phyloP scores from a whole-genome alignment of 768 basidiomycete species.

The Pleurotus djamor region DNA sequence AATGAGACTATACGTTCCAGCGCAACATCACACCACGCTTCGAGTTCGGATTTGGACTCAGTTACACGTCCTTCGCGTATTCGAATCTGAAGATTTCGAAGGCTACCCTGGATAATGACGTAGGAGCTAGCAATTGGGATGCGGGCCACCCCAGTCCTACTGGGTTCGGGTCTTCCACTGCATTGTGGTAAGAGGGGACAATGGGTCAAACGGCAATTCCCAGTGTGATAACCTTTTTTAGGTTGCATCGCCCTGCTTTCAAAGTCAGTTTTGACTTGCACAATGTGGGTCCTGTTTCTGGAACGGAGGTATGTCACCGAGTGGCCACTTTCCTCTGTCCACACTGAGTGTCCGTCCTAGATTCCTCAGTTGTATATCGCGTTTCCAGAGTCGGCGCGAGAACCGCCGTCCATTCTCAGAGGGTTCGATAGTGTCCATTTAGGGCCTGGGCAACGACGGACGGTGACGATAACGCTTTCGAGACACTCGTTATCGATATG shows the following conservation, averaged over 20 bases:
- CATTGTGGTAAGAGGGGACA: constrained; percentile 42
- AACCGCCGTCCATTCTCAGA: constrained; percentile 69
- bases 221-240: constrained; percentile 19
- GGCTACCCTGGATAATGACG: constrained; percentile 30
- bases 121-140: constrained; percentile 48
- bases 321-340: background rate
- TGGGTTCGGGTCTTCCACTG: constrained; percentile 56
- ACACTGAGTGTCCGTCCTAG: constrained; percentile 24
- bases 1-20: constrained; percentile 36
- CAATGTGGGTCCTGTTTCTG: constrained; percentile 61
- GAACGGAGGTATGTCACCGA: constrained; percentile 51
- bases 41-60: constrained; percentile 89
- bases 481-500: constrained; percentile 73
- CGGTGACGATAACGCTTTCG: constrained; percentile 56
- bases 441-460: constrained; percentile 39
- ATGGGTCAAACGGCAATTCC: constrained; percentile 26
- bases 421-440: constrained; percentile 66
- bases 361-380: constrained; percentile 79
- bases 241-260: constrained; percentile 61
- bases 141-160: constrained; percentile 54
- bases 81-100: constrained; percentile 47
- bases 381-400: constrained; percentile 56
- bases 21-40: constrained; percentile 75
- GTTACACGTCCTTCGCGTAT: constrained; percentile 82
- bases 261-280: constrained; percentile 59